Evolutionary conservation across 192 early-diverging fungal species (phyloP), one percentile per base, ranked within the genome.

Genomic region (Allomyces arbusculus): DNA sequence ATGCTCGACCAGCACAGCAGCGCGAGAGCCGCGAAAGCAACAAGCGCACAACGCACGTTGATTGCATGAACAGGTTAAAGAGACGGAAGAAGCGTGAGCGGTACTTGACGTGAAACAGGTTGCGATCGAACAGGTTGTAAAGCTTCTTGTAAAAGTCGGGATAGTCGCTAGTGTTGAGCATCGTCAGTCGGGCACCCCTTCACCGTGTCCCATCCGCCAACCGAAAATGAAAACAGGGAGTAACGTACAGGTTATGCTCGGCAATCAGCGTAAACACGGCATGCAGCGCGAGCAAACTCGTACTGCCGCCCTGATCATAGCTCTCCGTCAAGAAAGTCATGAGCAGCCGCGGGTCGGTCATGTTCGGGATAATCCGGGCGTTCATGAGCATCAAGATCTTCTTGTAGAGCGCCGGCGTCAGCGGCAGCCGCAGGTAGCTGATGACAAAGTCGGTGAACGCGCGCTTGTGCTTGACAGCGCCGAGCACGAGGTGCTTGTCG

Each of bases 61-160:
- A 95, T 0, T 84, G 80, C 62, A 99, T 75, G 73, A 97, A 99
- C 10, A 95, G 69, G 23, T 92, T 88, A 0, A 89, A 80, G 65
- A 95, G 79, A 65, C 94, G 87, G 77, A 97, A 90, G 79, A 97
- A 95, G 62, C 94, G 80, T 10, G 94, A 87, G 22, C 91, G 84
- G 79, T 95, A 97, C 79, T 94, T 95, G 65, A 91, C 87, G 71
- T 93, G 90, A 73, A 95, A 77, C 23, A 99, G 66, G 68, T 94
- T 84, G 64, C 83, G 81, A 70, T 99, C 92, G 25, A 99, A 81
- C 62, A 99, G 75, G 50, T 81, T 79, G 69, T 99, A 99, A 24
- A 99, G 86, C 73, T 95, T 94, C 55, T 79, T 77, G 74, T 93
- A 99, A 69, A 99, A 99, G 70, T 92, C 87, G n/a, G 94, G 94